Conservation (phyloP, 1,284 basidiomycete genomes). For the Phellopilus nigrolimitatus region DNA sequence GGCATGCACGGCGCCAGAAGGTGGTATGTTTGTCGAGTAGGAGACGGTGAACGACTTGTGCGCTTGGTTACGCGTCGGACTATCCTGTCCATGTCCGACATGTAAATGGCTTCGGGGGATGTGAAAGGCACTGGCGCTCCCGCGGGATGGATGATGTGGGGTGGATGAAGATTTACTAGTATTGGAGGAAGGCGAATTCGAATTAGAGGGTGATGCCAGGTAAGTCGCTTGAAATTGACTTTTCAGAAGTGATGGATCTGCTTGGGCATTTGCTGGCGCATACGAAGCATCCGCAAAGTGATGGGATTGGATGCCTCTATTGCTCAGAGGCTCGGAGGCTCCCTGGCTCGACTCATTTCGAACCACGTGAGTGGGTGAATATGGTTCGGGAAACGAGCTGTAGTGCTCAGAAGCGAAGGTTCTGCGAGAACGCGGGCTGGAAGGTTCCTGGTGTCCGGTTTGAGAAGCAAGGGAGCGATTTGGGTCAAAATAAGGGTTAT, state of each 20-base stretch:
- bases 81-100: neutral
- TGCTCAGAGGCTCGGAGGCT: too few species aligned
- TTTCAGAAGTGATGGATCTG: slow-evolving; percentile 17
- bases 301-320: neutral
- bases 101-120: neutral
- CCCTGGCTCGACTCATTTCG: neutral
- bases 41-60: slow-evolving; percentile 4
- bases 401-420: neutral
- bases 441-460: neutral
- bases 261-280: neutral
- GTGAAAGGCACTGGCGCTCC: too few species aligned
- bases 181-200: slow-evolving; percentile 10
- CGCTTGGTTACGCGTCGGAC: neutral
- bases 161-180: slow-evolving; percentile 5
- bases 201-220: slow-evolving; percentile 7
- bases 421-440: neutral
- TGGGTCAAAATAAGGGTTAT: slow-evolving; percentile 18
- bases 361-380: neutral
- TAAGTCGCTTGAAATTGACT: slow-evolving; percentile 14
- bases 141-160: neutral
- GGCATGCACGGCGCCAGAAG: neutral
- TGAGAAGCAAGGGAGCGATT: slow-evolving; percentile 9
- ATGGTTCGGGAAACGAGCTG: neutral
- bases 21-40: neutral
- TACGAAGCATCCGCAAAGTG: neutral